A percentile compares a stretch with the other conserved stretches of the same genome.
Conservation (phyloP, 345 rosid species). For the Eucalyptus victrix region DNA sequence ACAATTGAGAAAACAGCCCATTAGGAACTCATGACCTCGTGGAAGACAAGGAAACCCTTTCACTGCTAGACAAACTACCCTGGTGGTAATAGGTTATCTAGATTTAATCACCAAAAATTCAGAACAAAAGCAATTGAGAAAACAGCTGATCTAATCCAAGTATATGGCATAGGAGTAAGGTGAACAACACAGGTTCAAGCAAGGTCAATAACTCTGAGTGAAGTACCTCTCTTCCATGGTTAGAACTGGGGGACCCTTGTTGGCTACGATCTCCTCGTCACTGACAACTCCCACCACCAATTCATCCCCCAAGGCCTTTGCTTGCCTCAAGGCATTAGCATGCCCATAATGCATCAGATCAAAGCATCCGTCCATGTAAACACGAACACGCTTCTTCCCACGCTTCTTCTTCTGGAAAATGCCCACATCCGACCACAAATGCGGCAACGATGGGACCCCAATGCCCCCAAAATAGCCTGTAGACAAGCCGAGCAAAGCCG, state of each 20-base stretch:
- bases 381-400: constrained; percentile 55
- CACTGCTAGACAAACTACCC: no score
- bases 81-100: background rate
- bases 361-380: constrained; percentile 98
- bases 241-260: constrained; percentile 90
- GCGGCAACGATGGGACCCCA: constrained; percentile 24
- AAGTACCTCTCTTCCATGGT: constrained; percentile 80
- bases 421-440: constrained; percentile 25
- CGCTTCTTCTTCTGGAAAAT: constrained; percentile 20
- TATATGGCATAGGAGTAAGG: background rate
- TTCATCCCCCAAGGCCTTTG: constrained; percentile 84
- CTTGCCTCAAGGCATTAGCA: constrained; percentile 85
- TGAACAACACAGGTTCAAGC: background rate
- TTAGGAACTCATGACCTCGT: no score
- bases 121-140: background rate
- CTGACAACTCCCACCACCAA: constrained; percentile 88
- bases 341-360: constrained; percentile 99
- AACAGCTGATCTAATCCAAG: background rate
- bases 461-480: constrained; percentile 53
- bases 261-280: constrained; percentile 89
- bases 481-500: constrained; percentile 52
- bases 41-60: no score
- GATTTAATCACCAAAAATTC: background rate
- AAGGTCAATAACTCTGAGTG: background rate
- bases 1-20: no score